Evolutionary conservation across 1,284 basidiomycete species (phyloP).

Genomic region (Dichomitus squalens): DNA sequence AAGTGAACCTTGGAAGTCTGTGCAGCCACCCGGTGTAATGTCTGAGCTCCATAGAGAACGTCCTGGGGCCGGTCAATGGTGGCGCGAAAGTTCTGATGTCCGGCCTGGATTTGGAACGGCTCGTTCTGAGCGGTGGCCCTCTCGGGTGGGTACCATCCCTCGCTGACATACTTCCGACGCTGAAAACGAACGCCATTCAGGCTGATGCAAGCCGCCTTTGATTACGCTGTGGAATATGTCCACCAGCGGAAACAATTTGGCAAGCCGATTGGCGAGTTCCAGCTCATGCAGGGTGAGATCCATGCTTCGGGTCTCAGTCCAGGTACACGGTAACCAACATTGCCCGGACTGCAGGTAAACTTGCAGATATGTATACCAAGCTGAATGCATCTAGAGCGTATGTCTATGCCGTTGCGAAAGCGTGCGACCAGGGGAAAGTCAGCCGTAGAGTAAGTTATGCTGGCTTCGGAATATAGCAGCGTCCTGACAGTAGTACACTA

Average conservation of each 20-base stretch:
- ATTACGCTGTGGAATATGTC: conserved; percentile 86
- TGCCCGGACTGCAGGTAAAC: conserved; percentile 52
- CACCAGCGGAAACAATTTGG: conserved; percentile 93
- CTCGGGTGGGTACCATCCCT: conserved; percentile 50
- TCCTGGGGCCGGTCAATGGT: conserved; percentile 79
- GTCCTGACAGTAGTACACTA: neutral
- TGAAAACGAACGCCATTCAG: conserved; percentile 38
- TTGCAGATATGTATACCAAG: conserved; percentile 96
- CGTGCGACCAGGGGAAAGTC: conserved; percentile 82
- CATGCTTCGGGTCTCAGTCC: neutral
- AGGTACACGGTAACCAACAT: neutral
- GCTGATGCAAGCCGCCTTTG: conserved; percentile 96
- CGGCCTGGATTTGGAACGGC: conserved; percentile 89
- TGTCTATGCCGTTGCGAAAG: conserved; percentile 90
- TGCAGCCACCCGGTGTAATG: too few relatives aligned
- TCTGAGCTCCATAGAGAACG: conserved; percentile 64
- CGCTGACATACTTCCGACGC: neutral
- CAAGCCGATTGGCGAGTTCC: conserved; percentile 87
- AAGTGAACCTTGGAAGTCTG: too few relatives aligned
- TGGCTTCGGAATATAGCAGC: neutral
- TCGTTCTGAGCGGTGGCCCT: conserved; percentile 89
- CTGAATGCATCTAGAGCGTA: conserved; percentile 88
- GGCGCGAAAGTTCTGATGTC: conserved; percentile 93
- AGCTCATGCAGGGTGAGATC: conserved; percentile 86
- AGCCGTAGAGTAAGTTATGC: conserved; percentile 70